A percentile compares a stretch with the other conserved stretches of the same genome.
Evolutionary conservation across 2,329 filamentous ascomycete species (phyloP).

Genomic region (Teratosphaeria destructans): DNA sequence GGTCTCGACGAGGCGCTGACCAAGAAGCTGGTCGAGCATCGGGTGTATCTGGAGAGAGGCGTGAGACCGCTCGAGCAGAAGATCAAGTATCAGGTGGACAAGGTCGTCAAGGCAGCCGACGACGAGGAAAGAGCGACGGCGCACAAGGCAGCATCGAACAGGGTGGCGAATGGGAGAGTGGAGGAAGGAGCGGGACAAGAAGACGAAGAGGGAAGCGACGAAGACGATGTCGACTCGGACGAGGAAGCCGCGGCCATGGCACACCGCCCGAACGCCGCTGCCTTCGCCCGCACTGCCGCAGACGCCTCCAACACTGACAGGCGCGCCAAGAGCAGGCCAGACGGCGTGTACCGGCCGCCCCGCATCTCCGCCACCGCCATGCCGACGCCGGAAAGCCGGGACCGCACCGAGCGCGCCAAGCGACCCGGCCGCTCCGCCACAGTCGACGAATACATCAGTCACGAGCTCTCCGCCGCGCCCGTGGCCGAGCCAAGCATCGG

Average conservation of each 20-base stretch:
- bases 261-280: conserved; percentile 49
- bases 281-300: conserved; percentile 26
- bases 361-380: conserved; percentile 79
- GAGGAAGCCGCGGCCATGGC: conserved; percentile 47
- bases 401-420: conserved; percentile 53
- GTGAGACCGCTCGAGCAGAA: conserved; percentile 82
- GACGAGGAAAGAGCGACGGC: conserved; percentile 47
- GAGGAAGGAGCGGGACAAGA: conserved; percentile 15
- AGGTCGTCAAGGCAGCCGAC: conserved; percentile 79
- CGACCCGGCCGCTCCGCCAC: conserved; percentile 65
- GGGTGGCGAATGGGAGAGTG: conserved; percentile 8
- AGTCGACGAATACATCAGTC: conserved; percentile 82
- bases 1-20: conserved; percentile 56
- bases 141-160: conserved; percentile 21
- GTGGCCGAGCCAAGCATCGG: conserved; percentile 83
- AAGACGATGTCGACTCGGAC: conserved; percentile 30
- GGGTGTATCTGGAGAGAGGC: conserved; percentile 89
- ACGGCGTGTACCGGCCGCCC: conserved; percentile 80
- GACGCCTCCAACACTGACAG: conserved; percentile 15
- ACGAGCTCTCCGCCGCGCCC: conserved; percentile 74
- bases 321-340: conserved; percentile 28
- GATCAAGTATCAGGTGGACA: conserved; percentile 91
- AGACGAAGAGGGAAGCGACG: conserved; percentile 17
- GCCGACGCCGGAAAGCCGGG: conserved; percentile 42
- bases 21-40: conserved; percentile 77